Base-by-base conservation (phyloP, 2,329 filamentous ascomycete species). In the Penicillium brevicompactum region DNA sequence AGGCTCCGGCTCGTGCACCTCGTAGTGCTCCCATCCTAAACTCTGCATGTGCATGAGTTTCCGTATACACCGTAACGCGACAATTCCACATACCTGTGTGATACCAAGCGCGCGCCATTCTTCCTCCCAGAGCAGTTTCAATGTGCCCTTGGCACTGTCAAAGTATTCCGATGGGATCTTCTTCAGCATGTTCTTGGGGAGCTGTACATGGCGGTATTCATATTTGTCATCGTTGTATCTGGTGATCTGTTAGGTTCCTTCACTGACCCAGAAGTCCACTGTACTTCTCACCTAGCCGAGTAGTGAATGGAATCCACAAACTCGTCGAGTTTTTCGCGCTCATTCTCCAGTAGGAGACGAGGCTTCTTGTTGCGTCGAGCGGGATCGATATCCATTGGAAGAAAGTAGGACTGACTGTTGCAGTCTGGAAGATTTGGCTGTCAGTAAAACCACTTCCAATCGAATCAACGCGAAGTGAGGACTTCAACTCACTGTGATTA, bases 21-120 rank as follows among this genome's bases (percentile, higher is more conserved):
- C 94, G 74, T 99, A 99, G 76, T 99, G 94, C 75, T 97, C 93
- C 94, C 94, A 99, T 55, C 94, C 94, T 69, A 99, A 81, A 80
- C 93, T 97, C 92, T 97, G 72, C 47, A 32, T 22, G 31, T 22
- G 18, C 45, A 34, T 62, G 38, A 55, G 57, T 38, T 32, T 34
- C 13, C 1, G 32, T n/a, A 13, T 14, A 45, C 18, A 38, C 31
- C 18, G 22, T 34, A 9, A 9, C 16, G n/a, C 10, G 7, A 18
- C 6, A 40, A 13, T 43, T 56, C 40, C 14, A 49, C 82, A 46
- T 79, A 96, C 92, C 87, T 96, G 93, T 63, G 94, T 99, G 73
- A 99, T 99, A 48, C 94, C 94, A 70, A 99, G 83, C 34, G 89
- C 92, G 76, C 94, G 87, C 94, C 94, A 99, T 79, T 99, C 94